Base-by-base conservation (phyloP, 139 green algal species). In the Volvox reticuliferus region DNA sequence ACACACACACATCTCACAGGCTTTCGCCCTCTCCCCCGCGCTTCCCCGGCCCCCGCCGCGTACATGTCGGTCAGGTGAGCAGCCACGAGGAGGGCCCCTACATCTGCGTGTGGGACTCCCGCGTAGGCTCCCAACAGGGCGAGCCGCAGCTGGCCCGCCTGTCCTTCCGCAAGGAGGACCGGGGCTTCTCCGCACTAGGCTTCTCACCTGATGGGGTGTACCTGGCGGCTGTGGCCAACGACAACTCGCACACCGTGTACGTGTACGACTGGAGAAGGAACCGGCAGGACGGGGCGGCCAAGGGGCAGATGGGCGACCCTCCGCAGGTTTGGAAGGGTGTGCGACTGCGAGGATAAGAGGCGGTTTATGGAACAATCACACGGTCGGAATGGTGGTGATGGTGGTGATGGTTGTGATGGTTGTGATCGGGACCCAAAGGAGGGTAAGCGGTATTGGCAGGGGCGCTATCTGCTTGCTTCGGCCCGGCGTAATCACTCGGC, bases 241-340 rank as follows among this genome's bases (percentile, higher is more conserved):
- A 98, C 93, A 97, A 98, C 88, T 37, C 79, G 2, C 96, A 98
- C 93, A 96, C 93, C 20, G 93, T 98, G 71, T 93, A 91, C 37
- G 80, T 98, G 62, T 97, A 94, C 85, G 95, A 98, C 95, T 97
- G 95, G 95, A 67, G 94, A n/a, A 92, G 88, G 30, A 89, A 92
- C 32, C 88, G 91, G 61, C 62, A 87, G 89, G 79, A 96, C 44
- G 90, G 61, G 33, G 71, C 88, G 37, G 92, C 91, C 67, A 93
- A 92, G 75, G 95, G 95, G 2, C 93, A 94, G 88, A 95, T 94
- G 91, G 95, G 95, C 3, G 94, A 96, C 82, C 95, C 95, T 50
- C 94, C 94, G 67, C 95, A 97, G 94, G 95, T 95, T 16, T 16
- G 65, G 65, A 28, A 2, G 65, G 65, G 65, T 50, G 80, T 44